These are phyloP conservation scores for Boeremia exigua DNA, from an alignment of 2,329 filamentous ascomycete species.

Conservation along the genomic window DNA sequence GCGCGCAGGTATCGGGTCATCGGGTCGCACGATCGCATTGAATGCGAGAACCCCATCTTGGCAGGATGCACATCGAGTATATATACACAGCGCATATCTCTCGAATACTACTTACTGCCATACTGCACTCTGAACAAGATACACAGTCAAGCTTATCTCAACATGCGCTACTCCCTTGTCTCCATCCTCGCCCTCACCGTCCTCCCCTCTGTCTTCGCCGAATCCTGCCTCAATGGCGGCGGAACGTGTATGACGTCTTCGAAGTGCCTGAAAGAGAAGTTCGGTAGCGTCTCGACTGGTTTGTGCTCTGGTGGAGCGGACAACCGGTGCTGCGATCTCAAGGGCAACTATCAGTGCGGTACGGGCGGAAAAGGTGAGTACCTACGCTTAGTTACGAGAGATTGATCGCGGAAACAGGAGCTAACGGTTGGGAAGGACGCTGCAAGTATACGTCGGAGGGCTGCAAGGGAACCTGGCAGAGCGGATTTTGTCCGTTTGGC, in stretches of 20 bases:
- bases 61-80: too few relatives aligned
- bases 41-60: neutral
- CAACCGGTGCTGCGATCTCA: neutral
- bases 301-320: neutral
- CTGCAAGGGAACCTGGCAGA: neutral
- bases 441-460: neutral
- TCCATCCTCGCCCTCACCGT: neutral
- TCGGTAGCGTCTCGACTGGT: neutral
- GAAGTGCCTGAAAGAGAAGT: neutral
- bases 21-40: neutral
- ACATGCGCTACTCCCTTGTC: neutral
- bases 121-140: neutral
- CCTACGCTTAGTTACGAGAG: neutral
- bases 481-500: neutral
- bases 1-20: neutral
- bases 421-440: neutral
- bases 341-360: neutral
- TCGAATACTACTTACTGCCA: too few relatives aligned
- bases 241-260: neutral
- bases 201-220: neutral
- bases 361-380: neutral
- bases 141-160: neutral
- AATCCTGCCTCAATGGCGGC: neutral
- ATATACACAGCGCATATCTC: too few relatives aligned
- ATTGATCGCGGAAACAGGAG: neutral